Base-by-base conservation (phyloP, 2,329 filamentous ascomycete species). In the Neurospora sp. region DNA sequence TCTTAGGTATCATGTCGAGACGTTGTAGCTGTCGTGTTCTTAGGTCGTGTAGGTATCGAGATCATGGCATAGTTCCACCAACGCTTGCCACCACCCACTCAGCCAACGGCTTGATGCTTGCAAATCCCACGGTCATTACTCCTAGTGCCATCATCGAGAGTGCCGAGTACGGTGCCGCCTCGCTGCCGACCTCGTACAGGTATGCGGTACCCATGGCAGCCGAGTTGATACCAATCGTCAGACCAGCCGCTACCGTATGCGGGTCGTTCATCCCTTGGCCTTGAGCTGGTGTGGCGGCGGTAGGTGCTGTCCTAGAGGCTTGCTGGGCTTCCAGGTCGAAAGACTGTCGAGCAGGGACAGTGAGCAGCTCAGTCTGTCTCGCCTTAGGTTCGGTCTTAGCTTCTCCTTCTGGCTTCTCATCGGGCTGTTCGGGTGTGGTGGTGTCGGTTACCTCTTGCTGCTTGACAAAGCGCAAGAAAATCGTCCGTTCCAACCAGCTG, bases 121-220 rank as follows among this genome's bases (percentile, higher is more conserved):
- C 84, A 58, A 88, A 83, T 2, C 85, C 81, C 0, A 89, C 86
- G 0, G 85, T 87, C 78, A 84, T 83, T 46, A 86, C 80, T 0
- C 86, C 86, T 73, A 87, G 85, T 5, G 85, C 78, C 7, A 85
- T 86, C 86, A 88, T 88, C 1, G 85, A 82, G 17, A 89, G 77
- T 1, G 84, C 85, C 2, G 86, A 84, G 73, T 87, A 87, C 0
- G 86, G 85, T 2, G 85, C 85, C 3, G 86, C 84, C 0, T 80
- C 81, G 72, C 83, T 86, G 68, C 80, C 80, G 8, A 81, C 81
- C 76, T 87, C 85, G 70, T 88, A 87, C 15, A 88, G 79, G 71
- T 86, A 85, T 0, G 86, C 82, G 0, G 86, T 86, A 2, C 86
- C 86, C 85, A 89, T 87, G 3, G 86, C 86, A 0, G 86, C 86